Base-by-base conservation (phyloP, 148 eudicot species). In the Tetragonia tetragonoides region DNA sequence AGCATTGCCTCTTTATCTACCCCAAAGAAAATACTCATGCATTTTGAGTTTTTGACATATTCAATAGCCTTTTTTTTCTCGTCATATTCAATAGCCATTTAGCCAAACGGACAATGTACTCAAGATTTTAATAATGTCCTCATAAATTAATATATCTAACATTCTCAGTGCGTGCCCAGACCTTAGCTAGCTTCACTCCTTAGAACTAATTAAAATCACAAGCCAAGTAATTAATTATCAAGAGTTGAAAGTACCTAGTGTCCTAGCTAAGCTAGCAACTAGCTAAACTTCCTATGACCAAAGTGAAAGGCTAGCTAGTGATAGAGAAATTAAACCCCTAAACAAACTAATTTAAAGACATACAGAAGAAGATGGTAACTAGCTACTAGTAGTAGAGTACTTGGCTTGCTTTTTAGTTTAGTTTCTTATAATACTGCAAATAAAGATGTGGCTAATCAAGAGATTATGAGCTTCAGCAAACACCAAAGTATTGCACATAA, bases 371-470 rank as follows among this genome's bases (percentile, higher is more conserved):
- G 69, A 37, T 60, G 63, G 69, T 40, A 79, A 44, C 28, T 72
- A 75, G 6, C 10, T 69, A 81, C 42, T 28, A 28, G 34, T 46
- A 76, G 72, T 61, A 81, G 76, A 77, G 75, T 78, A 59, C 80
- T 69, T 70, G 75, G 75, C 69, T 77, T 77, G 65, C 61, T 42
- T 77, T 76, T 77, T 10, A 67, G 28, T 65, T 11, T 57, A 57
- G 65, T 44, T 17, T 71, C 21, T 53, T 38, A 28, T 51, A 71
- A 63, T 9, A 37, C 66, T 23, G 34, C 17, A 4, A 14, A 10
- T 34, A 64, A 64, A 64, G 8, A 65, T 65, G 41, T 65, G 8
- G 68, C 17, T 34, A 14, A 34, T 37, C 34, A 28, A 28, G 34
- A 28, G 34, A 49, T 14, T 6, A 7, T 6, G 12, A 9, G 3